These are phyloP conservation scores for Cenchrus fungigraminus DNA, from an alignment of 176 grass and related monocot species.

Conservation along the genomic window DNA sequence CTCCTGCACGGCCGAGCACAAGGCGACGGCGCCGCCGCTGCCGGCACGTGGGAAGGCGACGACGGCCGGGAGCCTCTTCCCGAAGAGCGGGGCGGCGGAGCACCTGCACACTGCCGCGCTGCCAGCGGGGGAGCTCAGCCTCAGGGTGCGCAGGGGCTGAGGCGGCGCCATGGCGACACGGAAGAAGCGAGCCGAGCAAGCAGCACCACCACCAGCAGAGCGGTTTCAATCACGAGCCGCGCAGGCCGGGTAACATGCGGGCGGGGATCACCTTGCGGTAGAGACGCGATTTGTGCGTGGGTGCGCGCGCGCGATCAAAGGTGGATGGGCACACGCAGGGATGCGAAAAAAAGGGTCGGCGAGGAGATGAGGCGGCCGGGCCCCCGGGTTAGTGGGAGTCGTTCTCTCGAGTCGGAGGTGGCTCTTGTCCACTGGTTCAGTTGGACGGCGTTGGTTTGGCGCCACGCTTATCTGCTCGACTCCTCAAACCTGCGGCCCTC, in stretches of 20 bases:
- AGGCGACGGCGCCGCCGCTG: background rate
- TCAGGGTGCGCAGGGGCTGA: slow-evolving; percentile 34
- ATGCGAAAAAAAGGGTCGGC: background rate
- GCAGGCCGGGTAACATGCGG: slow-evolving; percentile 5
- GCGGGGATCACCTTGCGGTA: too few species aligned
- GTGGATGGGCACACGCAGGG: background rate
- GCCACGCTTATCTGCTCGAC: slow-evolving; percentile 47
- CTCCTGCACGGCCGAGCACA: slow-evolving; percentile 56
- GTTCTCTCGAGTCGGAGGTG: background rate
- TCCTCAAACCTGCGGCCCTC: background rate
- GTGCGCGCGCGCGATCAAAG: background rate
- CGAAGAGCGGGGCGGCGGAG: slow-evolving; percentile 36
- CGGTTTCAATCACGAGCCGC: background rate
- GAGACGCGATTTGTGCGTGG: too few species aligned
- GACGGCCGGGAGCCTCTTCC: slow-evolving; percentile 27
- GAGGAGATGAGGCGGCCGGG: background rate
- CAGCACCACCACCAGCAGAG: background rate
- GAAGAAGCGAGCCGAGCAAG: background rate
- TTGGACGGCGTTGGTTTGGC: slow-evolving; percentile 46
- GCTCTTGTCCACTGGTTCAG: slow-evolving; percentile 51
- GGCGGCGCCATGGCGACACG: slow-evolving; percentile 47
- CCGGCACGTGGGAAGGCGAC: slow-evolving; percentile 41
- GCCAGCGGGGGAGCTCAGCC: slow-evolving; percentile 29
- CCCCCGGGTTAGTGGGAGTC: background rate
- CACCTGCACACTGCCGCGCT: slow-evolving; percentile 31